Evolutionary conservation across 257 asterid genomes (phyloP), one percentile per base, ranked within the genome.

Genomic region (Buddleja alternifolia): DNA sequence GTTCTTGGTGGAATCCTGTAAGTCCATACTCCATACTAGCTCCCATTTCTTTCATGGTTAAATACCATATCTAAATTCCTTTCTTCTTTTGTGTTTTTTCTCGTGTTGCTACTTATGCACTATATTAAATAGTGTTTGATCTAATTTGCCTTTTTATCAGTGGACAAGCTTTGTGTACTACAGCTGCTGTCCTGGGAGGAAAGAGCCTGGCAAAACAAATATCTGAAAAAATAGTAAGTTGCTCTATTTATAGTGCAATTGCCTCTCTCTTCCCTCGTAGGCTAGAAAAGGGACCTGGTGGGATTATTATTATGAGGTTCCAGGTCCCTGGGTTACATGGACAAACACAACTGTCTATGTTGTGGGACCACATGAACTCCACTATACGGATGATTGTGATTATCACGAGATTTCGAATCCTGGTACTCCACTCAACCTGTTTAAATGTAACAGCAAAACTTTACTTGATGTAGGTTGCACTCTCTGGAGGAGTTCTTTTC

Each of bases 1-100:
- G 99, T 94, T 73, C 95, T 94, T 54, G 99, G 99, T 63, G 99
- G 98, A 75, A 89, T 94, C 69, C 74, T 94, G 99, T 91, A 87
- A 86, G 95, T 77, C 58, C 5, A 14, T 36, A 34, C 66, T 24
- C 19, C 10, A 8, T 55, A 9, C n/a, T 24, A 2, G 1, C 14
- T 24, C 46, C 36, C 57, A 56, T 52, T 14, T n/a, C n/a, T 36
- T 37, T 48, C 25, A n/a, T 4, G 48, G 36, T 45, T 41, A 23
- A 62, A 46, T 39, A 20, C 17, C 11, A 8, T 40, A 66, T 53
- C 32, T 46, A 14, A 52, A 63, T 37, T 29, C 17, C 65, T 42
- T 66, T 40, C 14, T 19, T 10, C 19, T 6, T 7, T 21, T n/a
- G 16, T 21, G 62, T 17, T 25, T 73, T 46, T 53, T n/a, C 12